These are phyloP conservation scores for Allomyces macrogynus DNA, from an alignment of 192 early-diverging fungal genomes.

Conservation along the genomic window DNA sequence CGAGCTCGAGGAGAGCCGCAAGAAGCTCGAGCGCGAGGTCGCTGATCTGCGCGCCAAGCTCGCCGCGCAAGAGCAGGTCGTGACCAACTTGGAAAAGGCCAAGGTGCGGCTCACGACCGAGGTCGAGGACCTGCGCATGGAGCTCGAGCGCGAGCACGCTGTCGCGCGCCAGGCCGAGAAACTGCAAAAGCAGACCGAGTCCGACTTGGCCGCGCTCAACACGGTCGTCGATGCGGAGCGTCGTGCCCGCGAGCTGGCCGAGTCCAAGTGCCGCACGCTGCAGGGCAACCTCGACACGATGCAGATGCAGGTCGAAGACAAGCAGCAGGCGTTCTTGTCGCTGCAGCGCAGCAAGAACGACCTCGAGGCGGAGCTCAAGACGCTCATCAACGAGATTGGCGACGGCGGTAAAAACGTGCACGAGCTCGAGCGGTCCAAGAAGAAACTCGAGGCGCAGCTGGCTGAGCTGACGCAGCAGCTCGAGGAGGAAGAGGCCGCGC, in stretches of 20 bases:
- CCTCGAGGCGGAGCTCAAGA: slow-evolving; percentile 41
- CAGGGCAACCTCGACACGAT: slow-evolving; percentile 32
- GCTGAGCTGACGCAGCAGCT: slow-evolving; percentile 36
- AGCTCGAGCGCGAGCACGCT: slow-evolving; percentile 56
- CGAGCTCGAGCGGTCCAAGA: slow-evolving; percentile 45
- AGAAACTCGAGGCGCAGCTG: slow-evolving; percentile 36
- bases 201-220: slow-evolving; percentile 28
- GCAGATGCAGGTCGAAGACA: slow-evolving; percentile 36
- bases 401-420: slow-evolving; percentile 54
- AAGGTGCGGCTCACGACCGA: slow-evolving; percentile 42
- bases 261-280: slow-evolving; percentile 34
- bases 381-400: slow-evolving; percentile 49
- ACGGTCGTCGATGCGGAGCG: slow-evolving; percentile 33
- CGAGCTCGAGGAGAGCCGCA: slow-evolving; percentile 33
- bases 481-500: slow-evolving; percentile 33
- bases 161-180: slow-evolving; percentile 40
- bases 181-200: slow-evolving; percentile 33
- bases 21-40: slow-evolving; percentile 35
- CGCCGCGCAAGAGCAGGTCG: slow-evolving; percentile 34
- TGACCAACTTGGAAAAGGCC: slow-evolving; percentile 46
- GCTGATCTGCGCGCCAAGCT: slow-evolving; percentile 40
- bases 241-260: slow-evolving; percentile 31
- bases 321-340: slow-evolving; percentile 20
- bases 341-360: slow-evolving; percentile 42
- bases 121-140: slow-evolving; percentile 51